phyloP scores from a whole-genome alignment of 345 rosid genomes.

The Gossypium ekmanianum region DNA sequence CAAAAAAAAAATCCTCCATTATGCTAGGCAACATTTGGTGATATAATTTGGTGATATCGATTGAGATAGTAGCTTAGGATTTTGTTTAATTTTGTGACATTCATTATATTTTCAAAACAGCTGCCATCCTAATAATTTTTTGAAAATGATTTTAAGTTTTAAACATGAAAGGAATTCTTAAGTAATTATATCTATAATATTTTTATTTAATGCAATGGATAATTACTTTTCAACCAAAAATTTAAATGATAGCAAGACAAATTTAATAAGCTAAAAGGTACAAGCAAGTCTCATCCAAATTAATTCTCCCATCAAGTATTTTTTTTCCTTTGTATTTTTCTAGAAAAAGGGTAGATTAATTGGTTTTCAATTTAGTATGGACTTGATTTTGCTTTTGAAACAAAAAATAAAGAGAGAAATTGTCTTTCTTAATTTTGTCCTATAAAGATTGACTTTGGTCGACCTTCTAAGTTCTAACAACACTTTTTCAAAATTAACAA shows the following conservation, averaged over 20 bases:
- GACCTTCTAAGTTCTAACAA: background rate
- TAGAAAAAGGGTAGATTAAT: background rate
- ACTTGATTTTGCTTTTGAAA: background rate
- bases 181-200: background rate
- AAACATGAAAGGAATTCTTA: background rate
- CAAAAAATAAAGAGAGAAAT: background rate
- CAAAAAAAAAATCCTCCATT: too few species aligned
- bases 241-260: background rate
- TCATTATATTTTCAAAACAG: background rate
- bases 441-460: background rate
- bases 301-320: background rate
- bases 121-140: background rate
- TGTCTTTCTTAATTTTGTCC: background rate
- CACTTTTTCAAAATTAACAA: background rate
- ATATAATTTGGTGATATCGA: background rate
- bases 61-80: background rate
- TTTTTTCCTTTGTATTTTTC: too few species aligned
- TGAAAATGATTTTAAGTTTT: background rate
- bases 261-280: background rate
- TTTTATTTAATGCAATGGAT: constrained; percentile 11
- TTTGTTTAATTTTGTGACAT: background rate
- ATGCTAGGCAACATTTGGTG: background rate
- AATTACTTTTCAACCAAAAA: background rate
- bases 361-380: background rate
- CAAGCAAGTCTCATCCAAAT: background rate